Conservation (phyloP, 306 rosid species). For the Gastrolobium villosum region DNA sequence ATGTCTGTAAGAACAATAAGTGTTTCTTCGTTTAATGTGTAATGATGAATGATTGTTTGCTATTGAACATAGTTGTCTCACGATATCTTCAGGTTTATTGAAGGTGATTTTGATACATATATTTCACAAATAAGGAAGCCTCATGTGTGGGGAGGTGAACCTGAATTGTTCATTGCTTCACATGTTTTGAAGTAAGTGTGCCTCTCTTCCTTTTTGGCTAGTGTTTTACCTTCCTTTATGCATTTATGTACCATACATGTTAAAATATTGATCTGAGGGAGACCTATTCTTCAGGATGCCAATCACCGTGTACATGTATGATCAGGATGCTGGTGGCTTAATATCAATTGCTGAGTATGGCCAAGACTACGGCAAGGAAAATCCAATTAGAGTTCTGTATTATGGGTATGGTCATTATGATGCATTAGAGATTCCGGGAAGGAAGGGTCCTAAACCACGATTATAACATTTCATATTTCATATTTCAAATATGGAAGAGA, state of each 20-base stretch:
- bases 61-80: slow-evolving; percentile 47
- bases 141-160: slow-evolving; percentile 98
- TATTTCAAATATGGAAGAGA: slow-evolving; percentile 27
- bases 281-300: slow-evolving; percentile 78
- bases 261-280: slow-evolving; percentile 39
- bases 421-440: slow-evolving; percentile 74
- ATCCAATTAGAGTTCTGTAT: slow-evolving; percentile 87
- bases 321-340: slow-evolving; percentile 81
- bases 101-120: slow-evolving; percentile 88
- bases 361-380: slow-evolving; percentile 81
- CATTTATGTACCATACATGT: neutral
- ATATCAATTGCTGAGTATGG: slow-evolving; percentile 97
- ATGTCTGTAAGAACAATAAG: slow-evolving; percentile 1
- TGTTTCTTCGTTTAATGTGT: neutral
- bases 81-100: slow-evolving; percentile 78
- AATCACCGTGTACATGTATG: slow-evolving; percentile 92
- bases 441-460: slow-evolving; percentile 55
- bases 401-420: slow-evolving; percentile 96
- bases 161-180: slow-evolving; percentile 93
- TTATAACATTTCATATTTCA: slow-evolving; percentile 55
- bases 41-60: slow-evolving; percentile 30
- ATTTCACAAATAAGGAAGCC: slow-evolving; percentile 83
- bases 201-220: slow-evolving; percentile 24
- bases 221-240: slow-evolving; percentile 24
- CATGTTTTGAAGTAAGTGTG: slow-evolving; percentile 86